Conservation (phyloP, 176 grass and related monocot species). For the Secale cereale region DNA sequence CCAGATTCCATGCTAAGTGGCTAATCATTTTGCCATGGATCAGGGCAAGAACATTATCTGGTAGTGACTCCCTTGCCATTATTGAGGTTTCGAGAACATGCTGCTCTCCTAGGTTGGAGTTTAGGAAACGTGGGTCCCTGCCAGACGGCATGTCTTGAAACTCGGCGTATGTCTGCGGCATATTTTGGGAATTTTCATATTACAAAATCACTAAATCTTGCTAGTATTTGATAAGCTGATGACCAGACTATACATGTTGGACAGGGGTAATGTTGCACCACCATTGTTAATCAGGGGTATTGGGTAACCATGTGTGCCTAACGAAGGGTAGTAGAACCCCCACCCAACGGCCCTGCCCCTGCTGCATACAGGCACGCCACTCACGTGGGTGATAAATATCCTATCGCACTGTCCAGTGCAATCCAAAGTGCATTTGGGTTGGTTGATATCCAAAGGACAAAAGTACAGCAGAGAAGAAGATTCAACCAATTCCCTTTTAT, state of each 20-base stretch:
- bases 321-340: neutral
- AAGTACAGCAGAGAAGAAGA: too few species aligned
- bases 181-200: too few species aligned
- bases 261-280: neutral
- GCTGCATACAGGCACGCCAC: neutral
- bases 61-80: neutral
- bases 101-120: neutral
- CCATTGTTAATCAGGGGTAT: neutral
- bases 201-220: neutral
- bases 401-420: too few species aligned
- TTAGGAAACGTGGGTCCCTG: neutral
- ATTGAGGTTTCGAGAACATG: neutral
- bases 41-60: neutral
- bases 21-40: neutral
- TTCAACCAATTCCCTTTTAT: too few species aligned
- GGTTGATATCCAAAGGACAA: too few species aligned
- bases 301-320: neutral
- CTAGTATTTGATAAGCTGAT: neutral
- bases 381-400: neutral
- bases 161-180: too few species aligned
- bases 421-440: too few species aligned
- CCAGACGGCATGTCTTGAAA: neutral
- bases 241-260: neutral
- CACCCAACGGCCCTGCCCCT: neutral
- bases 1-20: neutral